Conservation (phyloP, 1,284 basidiomycete genomes). For the Phellopilus nigrolimitatus region DNA sequence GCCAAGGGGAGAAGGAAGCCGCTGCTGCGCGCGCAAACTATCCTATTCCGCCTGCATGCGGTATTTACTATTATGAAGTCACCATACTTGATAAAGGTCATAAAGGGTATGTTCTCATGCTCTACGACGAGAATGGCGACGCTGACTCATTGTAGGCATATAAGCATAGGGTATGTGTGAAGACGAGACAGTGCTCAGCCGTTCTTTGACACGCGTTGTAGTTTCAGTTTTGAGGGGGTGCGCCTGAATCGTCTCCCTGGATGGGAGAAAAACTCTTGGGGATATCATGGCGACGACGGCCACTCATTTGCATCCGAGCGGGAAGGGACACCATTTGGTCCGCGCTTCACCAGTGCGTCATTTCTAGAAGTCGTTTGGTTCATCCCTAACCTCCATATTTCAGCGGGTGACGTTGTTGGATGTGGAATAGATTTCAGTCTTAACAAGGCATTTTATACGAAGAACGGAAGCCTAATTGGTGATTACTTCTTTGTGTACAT, state of each 20-base stretch:
- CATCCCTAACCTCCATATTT: slow-evolving; percentile 2
- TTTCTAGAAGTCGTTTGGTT: slow-evolving; percentile 1
- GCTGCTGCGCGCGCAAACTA: slow-evolving; percentile 72
- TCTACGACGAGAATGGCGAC: slow-evolving; percentile 7
- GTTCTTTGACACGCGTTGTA: slow-evolving; percentile 32
- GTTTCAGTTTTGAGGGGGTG: slow-evolving; percentile 46
- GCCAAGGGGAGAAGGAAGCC: slow-evolving; percentile 71
- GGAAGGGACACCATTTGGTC: slow-evolving; percentile 69
- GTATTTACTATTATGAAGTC: slow-evolving; percentile 89
- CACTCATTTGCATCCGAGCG: slow-evolving; percentile 71
- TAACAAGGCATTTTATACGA: slow-evolving; percentile 82
- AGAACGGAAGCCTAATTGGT: slow-evolving; percentile 81
- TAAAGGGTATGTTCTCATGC: slow-evolving; percentile 50
- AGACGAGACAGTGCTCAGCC: too few relatives aligned
- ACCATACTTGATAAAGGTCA: slow-evolving; percentile 74
- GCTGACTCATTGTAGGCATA: slow-evolving; percentile 47
- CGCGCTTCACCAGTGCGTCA: slow-evolving; percentile 65
- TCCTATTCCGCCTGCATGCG: slow-evolving; percentile 76
- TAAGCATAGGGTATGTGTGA: slow-evolving; percentile 72
- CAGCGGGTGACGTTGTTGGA: slow-evolving; percentile 82
- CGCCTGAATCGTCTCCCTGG: slow-evolving; percentile 77
- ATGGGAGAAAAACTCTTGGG: slow-evolving; percentile 89
- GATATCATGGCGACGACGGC: slow-evolving; percentile 93
- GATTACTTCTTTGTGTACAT: slow-evolving; percentile 22
- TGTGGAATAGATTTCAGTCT: slow-evolving; percentile 86